These are phyloP conservation scores for Hypomyces perniciosus DNA, from an alignment of 2,329 filamentous ascomycete genomes.

Conservation along the genomic window DNA sequence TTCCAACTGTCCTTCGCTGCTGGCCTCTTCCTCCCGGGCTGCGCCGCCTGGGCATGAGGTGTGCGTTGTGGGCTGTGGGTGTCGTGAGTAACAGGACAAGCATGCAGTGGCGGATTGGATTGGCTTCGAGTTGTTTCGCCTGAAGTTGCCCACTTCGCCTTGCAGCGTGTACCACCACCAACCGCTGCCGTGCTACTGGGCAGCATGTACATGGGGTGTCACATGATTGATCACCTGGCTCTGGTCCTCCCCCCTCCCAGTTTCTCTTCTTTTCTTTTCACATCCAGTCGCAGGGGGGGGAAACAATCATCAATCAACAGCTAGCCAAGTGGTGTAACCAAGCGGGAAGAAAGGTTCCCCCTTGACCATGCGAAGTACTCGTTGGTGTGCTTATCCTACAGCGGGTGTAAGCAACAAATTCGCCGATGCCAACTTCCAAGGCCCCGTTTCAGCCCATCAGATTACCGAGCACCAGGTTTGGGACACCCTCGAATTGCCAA, in stretches of 20 bases:
- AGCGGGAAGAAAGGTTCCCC: conserved; percentile 5
- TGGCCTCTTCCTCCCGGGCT: conserved; percentile 5
- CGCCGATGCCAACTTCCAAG: no score
- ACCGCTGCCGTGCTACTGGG: neutral
- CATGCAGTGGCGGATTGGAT: no score
- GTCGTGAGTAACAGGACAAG: no score
- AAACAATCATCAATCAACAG: neutral
- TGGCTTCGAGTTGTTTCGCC: no score
- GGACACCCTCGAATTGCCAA: no score
- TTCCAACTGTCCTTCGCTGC: neutral
- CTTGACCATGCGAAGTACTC: neutral
- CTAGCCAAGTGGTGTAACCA: conserved; percentile 11
- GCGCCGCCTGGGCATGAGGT: conserved; percentile 6
- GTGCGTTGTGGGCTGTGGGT: no score
- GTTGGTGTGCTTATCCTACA: conserved; percentile 3
- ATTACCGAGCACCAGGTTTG: no score
- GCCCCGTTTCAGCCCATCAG: no score
- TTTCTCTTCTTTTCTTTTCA: neutral
- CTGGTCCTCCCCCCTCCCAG: neutral
- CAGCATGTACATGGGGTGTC: neutral
- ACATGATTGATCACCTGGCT: conserved; percentile 13
- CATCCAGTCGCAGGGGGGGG: conserved; percentile 4
- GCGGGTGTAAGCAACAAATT: neutral
- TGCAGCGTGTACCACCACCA: neutral
- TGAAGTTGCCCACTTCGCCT: no score